Base-by-base conservation (phyloP, 2,329 filamentous ascomycete genomes). In the Nemania serpens region DNA sequence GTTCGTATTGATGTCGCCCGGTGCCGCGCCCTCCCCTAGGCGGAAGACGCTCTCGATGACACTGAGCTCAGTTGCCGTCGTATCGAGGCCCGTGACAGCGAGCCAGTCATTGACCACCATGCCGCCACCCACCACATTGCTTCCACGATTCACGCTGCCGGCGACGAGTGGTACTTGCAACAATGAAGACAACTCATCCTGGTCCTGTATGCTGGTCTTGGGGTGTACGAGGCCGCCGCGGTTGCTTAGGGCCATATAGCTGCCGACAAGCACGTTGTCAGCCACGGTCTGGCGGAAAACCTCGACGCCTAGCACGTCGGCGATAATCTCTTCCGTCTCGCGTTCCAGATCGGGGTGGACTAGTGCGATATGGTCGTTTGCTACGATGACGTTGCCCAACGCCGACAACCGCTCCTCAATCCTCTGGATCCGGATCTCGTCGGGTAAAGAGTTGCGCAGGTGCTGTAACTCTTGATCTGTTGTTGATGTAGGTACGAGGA, bases 21-120 rank as follows among this genome's bases (percentile, higher is more conserved):
- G 89, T 6, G 86, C 91, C 68, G 88, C 84, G 55, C 91, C 93
- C 82, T 98, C 94, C 66, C 93, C 93, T 48, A 99, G 82, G 71
- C 93, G 87, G 83, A 99, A 99, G 66, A 99, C 93, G 71, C 89
- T 93, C 84, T 99, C 95, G 59, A 99, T 86, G 61, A 99, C 95
- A 74, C 92, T 96, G 71, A 99, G 82, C 81, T 99, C 95, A 1
- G 95, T 98, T n/a, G 94, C 93, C 18, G 93, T 97, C 47, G 94
- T 97, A 76, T 97, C 93, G 66, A 97, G 83, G 22, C 93, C 93
- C 5, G 93, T 96, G 33, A 97, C 91, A 33, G 94, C 93, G 78
- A 97, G 87, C 93, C 94, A 97, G 83, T 98, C 94, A 75, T 97
- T 97, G 66, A 97, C 93, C 5, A 97, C 93, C 91, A 96, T 95